Evolutionary conservation across 2,329 filamentous ascomycete species (phyloP), one percentile per base, ranked within the genome.

Genomic region (Pyrenophora teres): DNA sequence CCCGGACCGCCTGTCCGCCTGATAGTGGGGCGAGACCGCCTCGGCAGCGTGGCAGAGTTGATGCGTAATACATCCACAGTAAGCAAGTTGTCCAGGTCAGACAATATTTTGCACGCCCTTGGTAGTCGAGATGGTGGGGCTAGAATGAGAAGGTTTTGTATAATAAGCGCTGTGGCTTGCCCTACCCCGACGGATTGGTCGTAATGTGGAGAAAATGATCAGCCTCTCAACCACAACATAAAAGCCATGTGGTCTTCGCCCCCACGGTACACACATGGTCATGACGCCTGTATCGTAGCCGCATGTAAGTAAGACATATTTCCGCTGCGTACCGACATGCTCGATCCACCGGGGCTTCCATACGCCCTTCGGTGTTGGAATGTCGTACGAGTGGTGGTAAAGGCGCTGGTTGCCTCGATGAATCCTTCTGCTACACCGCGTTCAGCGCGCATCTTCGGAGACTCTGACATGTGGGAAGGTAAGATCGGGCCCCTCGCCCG

Each of bases 401-500:
- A 32, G 3, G 7, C n/a, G n/a, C 23, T 12, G 19, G 15, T 13
- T 7, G 18, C 19, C 35, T 46, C 1, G 12, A 13, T 37, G 16
- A 4, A 25, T 21, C 15, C 31, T 27, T 12, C 12, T 13, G 0
- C 0, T 0, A 15, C 16, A 6, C 15, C 16, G 13, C 32, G 27
- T 32, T 55, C 55, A 60, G 10, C 33, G 51, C 42, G 43, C 42
- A 16, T 62, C 40, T 27, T 37, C 56, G 21, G 38, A 50, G 39
- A 43, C 45, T 46, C 52, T 58, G 36, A 63, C 55, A 35, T 57
- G 60, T 21, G 56, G 58, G 21, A 66, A 65, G 0, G 56, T 46
- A 8, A 65, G 38, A 37, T 61, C 65, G 3, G 60, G 60, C 4
- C 60, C 64, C 39, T 69, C 67, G 1, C 69, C 69, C 6, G 60